These are phyloP conservation scores for Schwanniomyces occidentalis DNA, from an alignment of 805 yeast species.

Conservation along the genomic window DNA sequence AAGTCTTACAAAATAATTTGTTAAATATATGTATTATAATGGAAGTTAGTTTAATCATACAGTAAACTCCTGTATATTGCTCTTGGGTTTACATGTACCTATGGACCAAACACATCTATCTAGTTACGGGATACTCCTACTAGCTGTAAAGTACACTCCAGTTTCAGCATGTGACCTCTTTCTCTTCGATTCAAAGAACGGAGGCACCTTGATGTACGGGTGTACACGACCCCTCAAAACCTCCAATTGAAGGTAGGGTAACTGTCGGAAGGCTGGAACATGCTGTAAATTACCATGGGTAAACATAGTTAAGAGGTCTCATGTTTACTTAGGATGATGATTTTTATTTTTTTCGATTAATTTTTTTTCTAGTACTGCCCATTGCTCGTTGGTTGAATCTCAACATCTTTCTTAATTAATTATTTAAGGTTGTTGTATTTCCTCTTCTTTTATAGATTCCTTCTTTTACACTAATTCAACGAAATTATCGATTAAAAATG, in stretches of 20 bases:
- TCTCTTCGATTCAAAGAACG: no score
- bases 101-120: no score
- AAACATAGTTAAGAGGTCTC: slow-evolving; percentile 3
- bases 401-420: slow-evolving; percentile 2
- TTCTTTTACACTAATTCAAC: background rate
- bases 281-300: slow-evolving; percentile 7
- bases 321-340: slow-evolving; percentile 2
- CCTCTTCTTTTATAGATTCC: slow-evolving; percentile 1
- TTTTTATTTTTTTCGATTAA: background rate
- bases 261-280: slow-evolving; percentile 9
- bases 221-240: no score
- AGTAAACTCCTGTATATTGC: no score
- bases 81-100: no score
- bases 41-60: no score
- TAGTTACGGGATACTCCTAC: no score
- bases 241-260: slow-evolving; percentile 12
- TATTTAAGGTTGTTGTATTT: background rate
- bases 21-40: no score
- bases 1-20: no score
- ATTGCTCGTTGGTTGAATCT: slow-evolving; percentile 3
- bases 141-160: no score
- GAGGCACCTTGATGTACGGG: no score
- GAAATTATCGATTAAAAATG: slow-evolving; percentile 6
- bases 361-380: slow-evolving; percentile 1
- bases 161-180: no score